Conservation (phyloP, 225 moss, liverwort and hornwort genomes). For the Straminergon stramineum region DNA sequence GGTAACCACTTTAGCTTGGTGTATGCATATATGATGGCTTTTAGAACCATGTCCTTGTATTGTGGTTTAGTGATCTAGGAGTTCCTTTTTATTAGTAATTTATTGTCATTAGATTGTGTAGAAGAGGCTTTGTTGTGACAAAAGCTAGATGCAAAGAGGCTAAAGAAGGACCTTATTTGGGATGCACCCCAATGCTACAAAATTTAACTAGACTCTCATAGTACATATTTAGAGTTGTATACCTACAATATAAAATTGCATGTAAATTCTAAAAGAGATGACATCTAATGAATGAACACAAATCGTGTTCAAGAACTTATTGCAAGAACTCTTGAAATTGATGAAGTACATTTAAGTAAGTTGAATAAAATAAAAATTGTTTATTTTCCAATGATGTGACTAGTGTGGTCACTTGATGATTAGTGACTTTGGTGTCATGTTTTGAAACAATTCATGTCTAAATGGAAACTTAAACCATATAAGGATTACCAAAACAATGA, state of each 20-base stretch:
- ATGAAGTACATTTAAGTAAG: not conserved
- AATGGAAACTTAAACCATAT: not conserved
- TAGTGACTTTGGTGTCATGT: not conserved
- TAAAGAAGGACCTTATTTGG: accelerated
- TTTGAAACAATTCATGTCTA: not conserved
- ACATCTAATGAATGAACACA: not conserved
- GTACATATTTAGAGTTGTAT: not conserved
- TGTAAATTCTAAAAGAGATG: not conserved
- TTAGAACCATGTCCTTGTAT: not conserved
- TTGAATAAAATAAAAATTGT: too few species aligned
- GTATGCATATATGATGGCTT: not conserved
- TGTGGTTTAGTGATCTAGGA: not conserved
- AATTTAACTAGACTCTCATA: not conserved
- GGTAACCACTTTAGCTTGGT: not conserved
- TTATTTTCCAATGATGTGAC: not conserved
- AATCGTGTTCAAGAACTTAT: not conserved
- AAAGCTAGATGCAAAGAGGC: not conserved
- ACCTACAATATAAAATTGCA: not conserved
- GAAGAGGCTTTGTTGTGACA: not conserved
- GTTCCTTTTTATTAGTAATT: not conserved
- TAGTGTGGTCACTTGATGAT: not conserved
- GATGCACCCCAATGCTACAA: not conserved
- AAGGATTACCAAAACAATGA: not conserved
- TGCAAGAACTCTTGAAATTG: not conserved
- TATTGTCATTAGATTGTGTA: not conserved